phyloP scores from a whole-genome alignment of 2,329 filamentous ascomycete genomes.

The Torrubiella hemipterigena region DNA sequence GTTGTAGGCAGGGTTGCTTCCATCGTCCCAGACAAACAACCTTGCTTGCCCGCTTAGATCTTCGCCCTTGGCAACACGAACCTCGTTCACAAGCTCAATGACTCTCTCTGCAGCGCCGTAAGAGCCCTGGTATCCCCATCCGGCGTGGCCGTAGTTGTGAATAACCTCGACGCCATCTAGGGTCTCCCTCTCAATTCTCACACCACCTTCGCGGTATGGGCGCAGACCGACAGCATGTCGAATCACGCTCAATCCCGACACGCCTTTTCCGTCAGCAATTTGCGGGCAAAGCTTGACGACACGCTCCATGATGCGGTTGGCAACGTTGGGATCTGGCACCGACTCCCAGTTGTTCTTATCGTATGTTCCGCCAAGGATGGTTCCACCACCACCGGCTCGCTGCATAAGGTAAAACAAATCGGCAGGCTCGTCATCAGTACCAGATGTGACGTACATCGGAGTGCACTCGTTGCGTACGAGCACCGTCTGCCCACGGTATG shows the following conservation, averaged over 20 bases:
- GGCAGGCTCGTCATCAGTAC: conserved; percentile 59
- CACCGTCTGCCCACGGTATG: conserved; percentile 73
- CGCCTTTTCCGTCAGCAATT: conserved; percentile 52
- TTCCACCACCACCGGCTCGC: conserved; percentile 68
- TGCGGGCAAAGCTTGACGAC: conserved; percentile 51
- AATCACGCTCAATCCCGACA: conserved; percentile 63
- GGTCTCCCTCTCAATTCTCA: conserved; percentile 53
- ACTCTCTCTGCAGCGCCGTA: conserved; percentile 62
- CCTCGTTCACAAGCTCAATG: conserved; percentile 53
- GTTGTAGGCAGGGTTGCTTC: not conserved
- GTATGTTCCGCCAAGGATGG: conserved; percentile 76
- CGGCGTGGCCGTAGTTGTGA: conserved; percentile 70
- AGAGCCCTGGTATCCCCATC: conserved; percentile 61
- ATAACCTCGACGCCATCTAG: conserved; percentile 52
- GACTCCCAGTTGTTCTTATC: conserved; percentile 71
- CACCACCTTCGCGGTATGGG: conserved; percentile 61
- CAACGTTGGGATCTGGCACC: conserved; percentile 67
- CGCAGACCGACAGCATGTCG: conserved; percentile 74
- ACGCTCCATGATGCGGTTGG: conserved; percentile 75
- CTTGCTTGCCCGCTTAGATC: conserved; percentile 15
- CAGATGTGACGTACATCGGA: conserved; percentile 57
- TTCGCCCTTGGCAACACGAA: conserved; percentile 24
- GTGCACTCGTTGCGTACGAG: conserved; percentile 68
- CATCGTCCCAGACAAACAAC: conserved; percentile 15
- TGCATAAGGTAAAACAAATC: conserved; percentile 77